A percentile compares a stretch with the other conserved stretches of the same genome.
phyloP scores from a whole-genome alignment of 2,329 filamentous ascomycete genomes.

The Diatrype stigma region DNA sequence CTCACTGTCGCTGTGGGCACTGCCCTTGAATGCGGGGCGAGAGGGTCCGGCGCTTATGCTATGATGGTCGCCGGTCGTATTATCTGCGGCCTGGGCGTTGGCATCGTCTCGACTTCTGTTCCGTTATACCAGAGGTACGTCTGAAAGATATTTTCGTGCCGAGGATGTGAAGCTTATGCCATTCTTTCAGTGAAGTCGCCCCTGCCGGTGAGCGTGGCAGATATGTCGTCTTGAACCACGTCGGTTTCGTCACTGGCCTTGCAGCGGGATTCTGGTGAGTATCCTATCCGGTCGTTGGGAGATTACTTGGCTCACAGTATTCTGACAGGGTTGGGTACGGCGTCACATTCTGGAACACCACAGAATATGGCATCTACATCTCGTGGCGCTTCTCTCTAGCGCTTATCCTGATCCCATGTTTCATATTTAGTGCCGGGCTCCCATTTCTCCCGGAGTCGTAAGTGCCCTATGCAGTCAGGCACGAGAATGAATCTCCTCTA shows the following conservation, averaged over 20 bases:
- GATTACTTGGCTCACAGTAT: constrained; percentile 2
- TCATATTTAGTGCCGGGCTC: constrained; percentile 45
- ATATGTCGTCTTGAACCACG: constrained; percentile 56
- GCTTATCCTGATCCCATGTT: constrained; percentile 47
- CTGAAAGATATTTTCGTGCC: background rate
- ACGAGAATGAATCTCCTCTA: background rate
- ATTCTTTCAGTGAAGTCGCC: constrained; percentile 44
- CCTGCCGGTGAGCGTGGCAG: constrained; percentile 49
- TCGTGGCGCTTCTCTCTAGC: constrained; percentile 50
- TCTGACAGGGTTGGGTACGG: constrained; percentile 49
- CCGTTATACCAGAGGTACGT: constrained; percentile 52
- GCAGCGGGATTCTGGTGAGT: constrained; percentile 51
- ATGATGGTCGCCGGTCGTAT: constrained; percentile 49
- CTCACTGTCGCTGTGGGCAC: constrained; percentile 44
- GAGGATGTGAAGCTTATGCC: constrained; percentile 1
- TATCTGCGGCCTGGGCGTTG: constrained; percentile 49
- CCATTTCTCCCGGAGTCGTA: constrained; percentile 53
- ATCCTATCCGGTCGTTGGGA: too few relatives aligned
- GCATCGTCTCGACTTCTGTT: constrained; percentile 52
- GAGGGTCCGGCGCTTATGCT: constrained; percentile 35
- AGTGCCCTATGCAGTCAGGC: constrained; percentile 15
- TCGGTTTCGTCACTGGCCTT: constrained; percentile 52
- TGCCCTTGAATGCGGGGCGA: constrained; percentile 41
- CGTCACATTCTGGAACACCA: constrained; percentile 48
- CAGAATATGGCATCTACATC: constrained; percentile 39